Evolutionary conservation across 176 grass and related monocot genomes (phyloP).

Genomic region (Luzula sylvatica): DNA sequence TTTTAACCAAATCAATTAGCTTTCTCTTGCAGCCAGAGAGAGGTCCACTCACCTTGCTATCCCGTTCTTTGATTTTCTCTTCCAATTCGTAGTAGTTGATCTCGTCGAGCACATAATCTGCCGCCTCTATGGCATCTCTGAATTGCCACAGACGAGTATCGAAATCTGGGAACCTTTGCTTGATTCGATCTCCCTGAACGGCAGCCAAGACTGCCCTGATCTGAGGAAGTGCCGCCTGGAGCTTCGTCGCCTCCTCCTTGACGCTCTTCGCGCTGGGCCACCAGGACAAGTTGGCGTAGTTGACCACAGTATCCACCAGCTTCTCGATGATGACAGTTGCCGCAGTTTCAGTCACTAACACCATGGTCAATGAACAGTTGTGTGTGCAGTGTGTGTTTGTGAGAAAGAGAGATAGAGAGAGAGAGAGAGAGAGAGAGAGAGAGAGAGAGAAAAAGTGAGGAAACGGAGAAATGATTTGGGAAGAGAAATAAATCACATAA

Average conservation of each 20-base stretch:
- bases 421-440: too few relatives aligned
- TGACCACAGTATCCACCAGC: neutral
- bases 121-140: slow-evolving; percentile 9
- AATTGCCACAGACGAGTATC: neutral
- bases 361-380: neutral
- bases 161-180: neutral
- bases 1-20: neutral
- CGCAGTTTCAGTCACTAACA: neutral
- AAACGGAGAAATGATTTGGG: too few relatives aligned
- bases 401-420: neutral
- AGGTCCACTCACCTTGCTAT: neutral
- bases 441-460: too few relatives aligned
- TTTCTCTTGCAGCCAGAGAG: slow-evolving; percentile 4
- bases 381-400: neutral
- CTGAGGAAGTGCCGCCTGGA: neutral
- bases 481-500: too few relatives aligned
- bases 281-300: neutral
- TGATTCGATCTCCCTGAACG: neutral
- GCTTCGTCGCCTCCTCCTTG: neutral
- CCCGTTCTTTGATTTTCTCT: neutral
- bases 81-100: neutral
- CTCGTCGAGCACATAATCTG: slow-evolving; percentile 14
- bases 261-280: neutral
- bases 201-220: neutral
- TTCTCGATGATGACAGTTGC: neutral